phyloP scores from a whole-genome alignment of 2,329 filamentous ascomycete species.

The Penicillium sclerotigenum region DNA sequence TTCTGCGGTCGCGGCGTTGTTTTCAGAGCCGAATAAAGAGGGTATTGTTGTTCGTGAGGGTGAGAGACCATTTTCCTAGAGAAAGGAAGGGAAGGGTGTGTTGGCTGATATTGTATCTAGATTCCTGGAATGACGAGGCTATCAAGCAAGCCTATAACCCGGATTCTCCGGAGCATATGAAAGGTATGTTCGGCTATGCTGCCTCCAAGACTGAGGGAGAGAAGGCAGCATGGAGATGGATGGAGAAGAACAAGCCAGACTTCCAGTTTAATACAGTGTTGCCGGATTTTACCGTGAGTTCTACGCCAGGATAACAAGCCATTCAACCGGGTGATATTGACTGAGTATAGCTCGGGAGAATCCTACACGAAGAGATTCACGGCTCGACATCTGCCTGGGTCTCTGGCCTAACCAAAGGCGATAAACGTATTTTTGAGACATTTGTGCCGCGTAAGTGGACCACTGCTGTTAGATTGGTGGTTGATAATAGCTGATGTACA shows the following conservation, averaged over 20 bases:
- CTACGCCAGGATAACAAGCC: slow-evolving; percentile 28
- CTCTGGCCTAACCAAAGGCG: slow-evolving; percentile 7
- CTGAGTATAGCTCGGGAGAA: slow-evolving; percentile 27
- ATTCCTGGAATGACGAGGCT: slow-evolving; percentile 20
- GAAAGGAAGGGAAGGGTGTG: background rate
- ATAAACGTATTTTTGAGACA: background rate
- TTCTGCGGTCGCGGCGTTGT: slow-evolving; percentile 14
- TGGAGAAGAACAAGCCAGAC: slow-evolving; percentile 41
- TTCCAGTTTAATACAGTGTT: slow-evolving; percentile 46
- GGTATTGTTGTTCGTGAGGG: slow-evolving; percentile 11
- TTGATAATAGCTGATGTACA: background rate
- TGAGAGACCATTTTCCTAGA: background rate
- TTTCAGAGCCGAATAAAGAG: background rate
- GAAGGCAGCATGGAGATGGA: slow-evolving; percentile 47
- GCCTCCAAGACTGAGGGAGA: slow-evolving; percentile 50
- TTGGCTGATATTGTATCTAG: slow-evolving; percentile 1
- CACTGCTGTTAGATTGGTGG: background rate
- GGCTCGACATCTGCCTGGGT: slow-evolving; percentile 18
- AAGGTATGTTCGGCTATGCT: slow-evolving; percentile 36
- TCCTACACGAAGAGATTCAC: slow-evolving; percentile 32
- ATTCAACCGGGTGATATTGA: background rate
- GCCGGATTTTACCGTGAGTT: slow-evolving; percentile 36
- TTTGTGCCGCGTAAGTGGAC: background rate
- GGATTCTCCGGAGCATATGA: slow-evolving; percentile 28
- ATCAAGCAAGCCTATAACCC: slow-evolving; percentile 36